A percentile compares a stretch with the other conserved stretches of the same genome.
Evolutionary conservation across 805 yeast species (phyloP).

Genomic region (Danielia reshetovae): DNA sequence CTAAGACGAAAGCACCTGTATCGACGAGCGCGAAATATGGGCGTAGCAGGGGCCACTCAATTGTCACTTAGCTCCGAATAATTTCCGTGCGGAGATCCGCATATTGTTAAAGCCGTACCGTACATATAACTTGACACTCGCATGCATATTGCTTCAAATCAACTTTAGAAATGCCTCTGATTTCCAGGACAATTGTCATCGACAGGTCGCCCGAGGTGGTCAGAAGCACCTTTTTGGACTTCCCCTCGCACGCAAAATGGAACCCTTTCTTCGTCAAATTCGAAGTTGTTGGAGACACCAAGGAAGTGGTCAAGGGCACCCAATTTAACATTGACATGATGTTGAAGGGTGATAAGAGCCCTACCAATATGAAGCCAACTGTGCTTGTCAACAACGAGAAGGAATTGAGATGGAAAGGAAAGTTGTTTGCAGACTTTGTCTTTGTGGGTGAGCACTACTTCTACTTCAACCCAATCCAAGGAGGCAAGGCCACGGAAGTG

Average conservation of each 20-base stretch:
- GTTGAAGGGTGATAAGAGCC: not conserved
- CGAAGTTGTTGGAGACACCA: not conserved
- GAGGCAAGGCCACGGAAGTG: not conserved
- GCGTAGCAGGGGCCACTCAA: no score
- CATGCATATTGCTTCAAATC: no score
- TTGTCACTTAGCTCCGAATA: no score
- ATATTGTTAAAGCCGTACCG: no score
- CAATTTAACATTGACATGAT: not conserved
- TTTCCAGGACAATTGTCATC: not conserved
- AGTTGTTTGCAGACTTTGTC: not conserved
- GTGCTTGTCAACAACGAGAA: not conserved
- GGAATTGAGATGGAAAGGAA: slow-evolving; percentile 1
- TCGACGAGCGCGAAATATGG: no score
- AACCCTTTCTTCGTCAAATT: not conserved
- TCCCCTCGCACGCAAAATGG: slow-evolving; percentile 1
- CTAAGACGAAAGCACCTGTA: no score
- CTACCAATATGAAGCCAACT: not conserved
- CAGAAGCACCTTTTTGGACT: not conserved
- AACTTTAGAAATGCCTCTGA: not conserved
- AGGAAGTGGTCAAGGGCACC: not conserved
- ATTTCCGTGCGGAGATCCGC: no score
- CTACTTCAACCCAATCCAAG: not conserved
- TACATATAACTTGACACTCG: no score
- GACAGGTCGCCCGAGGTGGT: not conserved
- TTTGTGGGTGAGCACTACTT: slow-evolving; percentile 1